phyloP scores from a whole-genome alignment of 169 alveolate genomes.

The Toxoplasma gondii region DNA sequence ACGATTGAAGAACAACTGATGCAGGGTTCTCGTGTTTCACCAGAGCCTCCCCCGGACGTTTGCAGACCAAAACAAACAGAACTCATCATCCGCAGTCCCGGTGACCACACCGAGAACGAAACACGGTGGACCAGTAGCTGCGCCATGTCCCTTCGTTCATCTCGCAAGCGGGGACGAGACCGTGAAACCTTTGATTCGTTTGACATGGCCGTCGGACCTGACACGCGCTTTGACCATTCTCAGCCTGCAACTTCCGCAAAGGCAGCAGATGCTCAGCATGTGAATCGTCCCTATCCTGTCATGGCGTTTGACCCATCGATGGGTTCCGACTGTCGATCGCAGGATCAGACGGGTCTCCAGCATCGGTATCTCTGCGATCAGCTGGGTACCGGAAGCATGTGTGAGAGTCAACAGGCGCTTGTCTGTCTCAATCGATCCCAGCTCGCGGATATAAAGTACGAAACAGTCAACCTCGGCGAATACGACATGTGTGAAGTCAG shows the following conservation, averaged over 20 bases:
- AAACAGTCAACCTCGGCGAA: conserved; percentile 33
- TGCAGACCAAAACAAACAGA: not conserved
- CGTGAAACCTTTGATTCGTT: too few relatives aligned
- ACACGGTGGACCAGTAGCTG: not conserved
- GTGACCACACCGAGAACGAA: not conserved
- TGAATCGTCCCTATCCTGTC: not conserved
- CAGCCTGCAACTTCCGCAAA: not conserved
- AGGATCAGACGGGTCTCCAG: not conserved
- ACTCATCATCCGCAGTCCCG: not conserved
- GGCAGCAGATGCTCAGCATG: not conserved
- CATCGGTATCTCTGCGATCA: not conserved
- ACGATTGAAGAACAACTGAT: not conserved
- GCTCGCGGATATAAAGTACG: not conserved
- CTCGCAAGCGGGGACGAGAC: not conserved
- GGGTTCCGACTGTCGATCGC: not conserved
- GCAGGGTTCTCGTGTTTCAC: not conserved
- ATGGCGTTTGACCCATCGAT: not conserved
- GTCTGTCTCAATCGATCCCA: not conserved
- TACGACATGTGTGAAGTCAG: conserved; percentile 58
- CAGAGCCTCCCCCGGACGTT: not conserved
- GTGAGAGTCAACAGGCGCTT: not conserved
- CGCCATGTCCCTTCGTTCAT: not conserved
- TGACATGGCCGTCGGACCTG: not conserved
- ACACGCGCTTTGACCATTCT: not conserved
- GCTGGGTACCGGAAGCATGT: not conserved